Conservation (phyloP, 495 filamentous ascomycete species). For the Neurospora intermedia region DNA sequence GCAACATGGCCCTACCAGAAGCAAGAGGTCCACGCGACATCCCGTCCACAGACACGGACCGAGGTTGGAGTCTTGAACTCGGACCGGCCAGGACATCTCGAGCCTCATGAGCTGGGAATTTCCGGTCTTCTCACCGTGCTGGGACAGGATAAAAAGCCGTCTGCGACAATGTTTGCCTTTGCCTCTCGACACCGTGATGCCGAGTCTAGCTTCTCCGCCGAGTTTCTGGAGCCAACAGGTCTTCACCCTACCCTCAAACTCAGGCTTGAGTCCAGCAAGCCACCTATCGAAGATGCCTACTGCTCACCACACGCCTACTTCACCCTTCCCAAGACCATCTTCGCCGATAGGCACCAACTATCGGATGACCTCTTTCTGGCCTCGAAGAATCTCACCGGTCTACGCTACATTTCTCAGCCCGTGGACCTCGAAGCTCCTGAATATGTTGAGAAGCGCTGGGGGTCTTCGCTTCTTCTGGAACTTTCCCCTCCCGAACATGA, state of each 20-base stretch:
- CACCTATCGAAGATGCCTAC: conserved; percentile 26
- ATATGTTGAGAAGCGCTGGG: conserved; percentile 71
- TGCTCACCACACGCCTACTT: conserved; percentile 78
- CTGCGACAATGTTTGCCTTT: conserved; percentile 79
- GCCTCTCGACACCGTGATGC: conserved; percentile 68
- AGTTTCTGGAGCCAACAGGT: conserved; percentile 62
- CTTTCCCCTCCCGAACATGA: conserved; percentile 43
- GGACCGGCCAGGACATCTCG: conserved; percentile 47
- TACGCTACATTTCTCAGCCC: conserved; percentile 62
- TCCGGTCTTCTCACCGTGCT: conserved; percentile 72
- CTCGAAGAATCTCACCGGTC: conserved; percentile 60
- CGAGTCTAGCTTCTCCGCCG: conserved; percentile 32
- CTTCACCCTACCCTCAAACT: conserved; percentile 77
- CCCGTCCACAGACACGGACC: conserved; percentile 30
- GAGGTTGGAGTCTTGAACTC: conserved; percentile 76
- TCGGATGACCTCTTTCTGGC: conserved; percentile 31
- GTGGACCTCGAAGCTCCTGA: conserved; percentile 90
- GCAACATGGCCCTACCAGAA: conserved; percentile 45
- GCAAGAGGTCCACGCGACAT: conserved; percentile 29
- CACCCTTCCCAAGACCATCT: conserved; percentile 73
- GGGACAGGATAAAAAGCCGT: conserved; percentile 55
- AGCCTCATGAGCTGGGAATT: conserved; percentile 62
- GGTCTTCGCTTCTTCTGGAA: conserved; percentile 67
- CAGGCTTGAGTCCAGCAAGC: conserved; percentile 29
- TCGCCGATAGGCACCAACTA: conserved; percentile 68